Base-by-base conservation (phyloP, 306 rosid genomes). In the Cucurbita pepo region DNA sequence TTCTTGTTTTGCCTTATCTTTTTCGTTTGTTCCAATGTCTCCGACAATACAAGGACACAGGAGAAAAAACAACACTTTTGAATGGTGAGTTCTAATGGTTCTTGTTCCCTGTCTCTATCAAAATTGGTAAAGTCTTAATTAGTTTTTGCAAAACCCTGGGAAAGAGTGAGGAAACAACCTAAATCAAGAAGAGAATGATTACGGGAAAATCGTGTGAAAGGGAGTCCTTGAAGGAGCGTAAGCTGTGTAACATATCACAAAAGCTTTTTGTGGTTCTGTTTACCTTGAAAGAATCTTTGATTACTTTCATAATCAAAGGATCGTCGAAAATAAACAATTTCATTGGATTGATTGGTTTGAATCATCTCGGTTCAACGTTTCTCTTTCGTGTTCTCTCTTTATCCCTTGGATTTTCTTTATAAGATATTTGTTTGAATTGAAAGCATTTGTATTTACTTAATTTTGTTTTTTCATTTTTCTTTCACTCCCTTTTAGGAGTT, bases 1-100 rank as follows among this genome's bases (percentile, higher is more conserved):
- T 88, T 77, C 99, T 95, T 76, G 99, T 89, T 78, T 85, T 89
- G 88, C 99, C 99, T 48, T 95, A 95, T 75, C 91, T 95, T 73
- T 95, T 95, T 73, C 99, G 99, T 75, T 75, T 91, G 73, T 86
- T 89, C 86, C 99, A 95, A 82, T 95, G 99, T 73, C 89, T 95
- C 78, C 88, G 99, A 63, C 99, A 89, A 78, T 91, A 88, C 86
- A 95, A 89, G 87, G 99, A 95, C 79, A 85, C 87, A 38, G 86
- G 96, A 72, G 99, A 91, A 81, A 95, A 83, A 87, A 76, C 90
- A 65, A 13, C 78, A 59, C 93, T 95, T 81, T 80, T 95, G 65
- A 95, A 95, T 85, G 99, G 99, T 95, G 83, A 77, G 82, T 62
- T 81, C 50, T 72, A 65, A 38, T 30, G 55, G 19, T 15, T 50